Conservation (phyloP, 1,284 basidiomycete species). For the Ustilago nuda region DNA sequence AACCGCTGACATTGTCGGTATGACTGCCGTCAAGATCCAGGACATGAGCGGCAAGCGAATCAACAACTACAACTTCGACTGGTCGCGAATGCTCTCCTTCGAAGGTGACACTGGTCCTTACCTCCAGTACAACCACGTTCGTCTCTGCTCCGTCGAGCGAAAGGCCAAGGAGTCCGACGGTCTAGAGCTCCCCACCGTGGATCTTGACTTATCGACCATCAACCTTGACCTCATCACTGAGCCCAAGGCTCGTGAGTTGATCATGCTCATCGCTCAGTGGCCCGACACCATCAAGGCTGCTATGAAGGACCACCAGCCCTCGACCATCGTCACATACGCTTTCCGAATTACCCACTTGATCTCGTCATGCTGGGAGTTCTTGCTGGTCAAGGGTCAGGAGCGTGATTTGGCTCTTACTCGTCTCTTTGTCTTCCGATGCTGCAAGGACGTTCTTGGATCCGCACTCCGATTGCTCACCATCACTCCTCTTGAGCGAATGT, state of each 20-base stretch:
- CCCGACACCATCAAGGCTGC: slow-evolving; percentile 90
- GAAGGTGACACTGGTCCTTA: slow-evolving; percentile 89
- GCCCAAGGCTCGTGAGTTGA: slow-evolving; percentile 85
- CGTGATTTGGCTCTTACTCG: slow-evolving; percentile 82
- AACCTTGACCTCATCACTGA: slow-evolving; percentile 77
- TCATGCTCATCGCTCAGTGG: slow-evolving; percentile 86
- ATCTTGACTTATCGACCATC: slow-evolving; percentile 75
- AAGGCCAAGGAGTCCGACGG: slow-evolving; percentile 85
- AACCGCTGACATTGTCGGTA: slow-evolving; percentile 87
- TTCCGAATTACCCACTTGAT: slow-evolving; percentile 84
- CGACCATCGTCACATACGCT: slow-evolving; percentile 83
- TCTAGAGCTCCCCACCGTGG: slow-evolving; percentile 75
- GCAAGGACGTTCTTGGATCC: slow-evolving; percentile 85
- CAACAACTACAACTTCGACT: slow-evolving; percentile 96
- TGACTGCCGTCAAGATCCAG: slow-evolving; percentile 97
- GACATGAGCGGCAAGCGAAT: slow-evolving; percentile 97
- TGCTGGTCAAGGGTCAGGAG: slow-evolving; percentile 83
- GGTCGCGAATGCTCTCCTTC: slow-evolving; percentile 93
- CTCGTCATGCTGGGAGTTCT: slow-evolving; percentile 86
- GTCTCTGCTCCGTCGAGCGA: slow-evolving; percentile 89
- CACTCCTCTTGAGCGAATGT: slow-evolving; percentile 86
- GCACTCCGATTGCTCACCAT: slow-evolving; percentile 90
- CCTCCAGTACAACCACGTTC: slow-evolving; percentile 86
- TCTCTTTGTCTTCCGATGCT: slow-evolving; percentile 88
- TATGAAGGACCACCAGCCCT: slow-evolving; percentile 86